Evolutionary conservation across 768 basidiomycete species (phyloP).

Genomic region (Suillus sp.): DNA sequence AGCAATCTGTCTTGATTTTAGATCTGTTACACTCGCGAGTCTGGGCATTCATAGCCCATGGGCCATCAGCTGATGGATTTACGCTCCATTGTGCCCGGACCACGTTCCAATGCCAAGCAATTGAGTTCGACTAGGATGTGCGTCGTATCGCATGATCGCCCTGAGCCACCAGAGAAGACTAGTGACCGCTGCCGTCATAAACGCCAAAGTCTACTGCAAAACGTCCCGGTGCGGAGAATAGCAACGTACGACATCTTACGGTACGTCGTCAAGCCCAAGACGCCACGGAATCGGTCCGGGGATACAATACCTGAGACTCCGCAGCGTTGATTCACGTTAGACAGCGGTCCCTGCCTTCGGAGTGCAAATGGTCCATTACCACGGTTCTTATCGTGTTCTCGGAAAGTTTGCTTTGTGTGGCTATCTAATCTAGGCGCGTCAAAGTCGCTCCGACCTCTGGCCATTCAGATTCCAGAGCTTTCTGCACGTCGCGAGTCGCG

Average conservation of each 20-base stretch:
- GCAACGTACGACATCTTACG: not conserved
- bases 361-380: no score
- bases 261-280: not conserved
- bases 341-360: no score
- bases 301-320: not conserved
- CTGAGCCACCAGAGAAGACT: not conserved
- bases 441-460: no score
- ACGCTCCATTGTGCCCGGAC: not conserved
- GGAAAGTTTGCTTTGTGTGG: not conserved
- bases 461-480: not conserved
- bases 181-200: not conserved
- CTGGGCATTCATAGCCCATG: no score
- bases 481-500: not conserved
- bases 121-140: no score
- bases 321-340: not conserved
- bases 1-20: not conserved
- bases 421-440: not conserved
- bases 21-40: no score
- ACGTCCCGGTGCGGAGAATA: not conserved
- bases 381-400: no score
- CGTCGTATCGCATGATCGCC: no score
- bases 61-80: not conserved
- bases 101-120: not conserved
- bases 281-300: not conserved
- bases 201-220: not conserved